Percentiles rank a stretch among this genome's conserved stretches.
Evolutionary conservation across 176 grass and related monocot species (phyloP).

Genomic region (Leersia perrieri): DNA sequence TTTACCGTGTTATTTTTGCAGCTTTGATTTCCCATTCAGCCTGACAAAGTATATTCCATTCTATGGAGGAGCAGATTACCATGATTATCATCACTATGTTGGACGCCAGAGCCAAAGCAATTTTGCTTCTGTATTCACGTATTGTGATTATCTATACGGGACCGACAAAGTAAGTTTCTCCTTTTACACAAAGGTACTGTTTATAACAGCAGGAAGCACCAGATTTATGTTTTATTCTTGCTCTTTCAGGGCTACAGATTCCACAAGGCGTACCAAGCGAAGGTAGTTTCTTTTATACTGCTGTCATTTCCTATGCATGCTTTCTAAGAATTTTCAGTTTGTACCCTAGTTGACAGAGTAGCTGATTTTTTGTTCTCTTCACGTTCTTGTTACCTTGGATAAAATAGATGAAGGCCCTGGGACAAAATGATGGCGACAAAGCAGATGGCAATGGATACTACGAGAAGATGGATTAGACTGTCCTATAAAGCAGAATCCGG

Average conservation of each 20-base stretch:
- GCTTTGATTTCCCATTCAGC: slow-evolving; percentile 86
- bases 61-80: slow-evolving; percentile 93
- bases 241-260: slow-evolving; percentile 88
- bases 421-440: slow-evolving; percentile 22
- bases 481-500: background rate
- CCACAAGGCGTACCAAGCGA: slow-evolving; percentile 68
- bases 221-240: slow-evolving; percentile 15
- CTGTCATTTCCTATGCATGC: background rate
- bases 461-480: slow-evolving; percentile 38
- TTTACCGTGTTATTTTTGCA: slow-evolving; percentile 32
- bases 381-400: background rate
- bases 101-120: slow-evolving; percentile 93
- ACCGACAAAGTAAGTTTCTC: slow-evolving; percentile 71
- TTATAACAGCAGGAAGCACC: background rate
- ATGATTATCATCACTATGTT: slow-evolving; percentile 96
- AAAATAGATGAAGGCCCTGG: slow-evolving; percentile 53
- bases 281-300: slow-evolving; percentile 44
- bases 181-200: background rate
- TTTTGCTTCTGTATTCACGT: slow-evolving; percentile 92
- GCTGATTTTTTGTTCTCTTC: background rate
- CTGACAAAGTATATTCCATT: slow-evolving; percentile 91
- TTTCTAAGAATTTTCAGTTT: background rate
- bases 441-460: slow-evolving; percentile 24
- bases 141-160: slow-evolving; percentile 92
- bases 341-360: slow-evolving; percentile 20